Conservation (phyloP, 2,329 filamentous ascomycete species). For the Hymenoscyphus albidus region DNA sequence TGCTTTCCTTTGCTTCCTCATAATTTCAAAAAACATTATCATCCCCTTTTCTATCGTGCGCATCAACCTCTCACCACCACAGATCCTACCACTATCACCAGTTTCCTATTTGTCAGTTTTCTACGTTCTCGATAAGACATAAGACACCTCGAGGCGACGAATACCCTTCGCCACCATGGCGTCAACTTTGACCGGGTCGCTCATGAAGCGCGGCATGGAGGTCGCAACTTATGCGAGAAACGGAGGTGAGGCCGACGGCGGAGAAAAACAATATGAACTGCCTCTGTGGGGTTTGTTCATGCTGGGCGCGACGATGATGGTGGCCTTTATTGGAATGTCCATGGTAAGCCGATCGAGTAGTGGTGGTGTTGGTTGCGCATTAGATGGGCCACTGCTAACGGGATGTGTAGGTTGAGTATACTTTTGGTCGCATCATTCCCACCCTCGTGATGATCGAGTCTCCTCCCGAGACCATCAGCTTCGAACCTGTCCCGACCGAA, state of each 20-base stretch:
- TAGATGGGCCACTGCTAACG: slow-evolving; percentile 14
- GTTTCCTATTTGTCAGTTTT: neutral
- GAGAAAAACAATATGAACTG: slow-evolving; percentile 13
- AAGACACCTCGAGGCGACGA: neutral
- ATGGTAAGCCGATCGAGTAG: slow-evolving; percentile 17
- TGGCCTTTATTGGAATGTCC: slow-evolving; percentile 12
- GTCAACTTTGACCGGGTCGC: slow-evolving; percentile 4
- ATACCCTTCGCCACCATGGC: slow-evolving; percentile 12
- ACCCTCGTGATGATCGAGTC: slow-evolving; percentile 62
- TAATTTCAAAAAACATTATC: neutral
- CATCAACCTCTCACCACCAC: neutral
- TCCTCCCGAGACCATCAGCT: slow-evolving; percentile 47
- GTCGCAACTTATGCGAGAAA: neutral
- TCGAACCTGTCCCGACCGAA: slow-evolving; percentile 39
- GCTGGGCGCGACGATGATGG: slow-evolving; percentile 16
- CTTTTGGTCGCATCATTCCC: slow-evolving; percentile 55
- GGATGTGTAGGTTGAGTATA: slow-evolving; percentile 49
- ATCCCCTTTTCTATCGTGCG: slow-evolving; percentile 1
- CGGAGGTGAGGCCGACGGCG: neutral
- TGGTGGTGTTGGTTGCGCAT: slow-evolving; percentile 2
- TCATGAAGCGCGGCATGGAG: slow-evolving; percentile 18
- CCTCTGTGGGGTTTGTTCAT: slow-evolving; percentile 26
- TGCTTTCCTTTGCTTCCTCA: slow-evolving; percentile 3
- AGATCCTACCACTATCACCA: neutral
- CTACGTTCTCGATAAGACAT: neutral